Conservation (phyloP, 2,329 filamentous ascomycete genomes). For the Ophiostoma quercus region DNA sequence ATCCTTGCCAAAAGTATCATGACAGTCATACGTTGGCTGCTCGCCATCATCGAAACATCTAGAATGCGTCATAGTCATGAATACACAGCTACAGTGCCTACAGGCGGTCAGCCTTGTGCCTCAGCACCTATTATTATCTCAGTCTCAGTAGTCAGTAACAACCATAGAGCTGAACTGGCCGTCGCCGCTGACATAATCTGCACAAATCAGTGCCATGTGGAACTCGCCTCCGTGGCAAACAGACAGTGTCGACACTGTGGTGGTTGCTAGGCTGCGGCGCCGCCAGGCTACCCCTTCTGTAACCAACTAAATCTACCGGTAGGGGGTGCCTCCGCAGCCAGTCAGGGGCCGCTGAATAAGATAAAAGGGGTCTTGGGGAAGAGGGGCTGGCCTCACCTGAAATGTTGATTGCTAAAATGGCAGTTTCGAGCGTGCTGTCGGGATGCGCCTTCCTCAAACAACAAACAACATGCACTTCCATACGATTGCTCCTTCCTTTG, state of each 20-base stretch:
- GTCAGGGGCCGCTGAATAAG: constrained; percentile 9
- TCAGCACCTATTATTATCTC: background rate
- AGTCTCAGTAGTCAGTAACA: no score
- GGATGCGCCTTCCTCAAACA: background rate
- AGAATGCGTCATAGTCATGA: background rate
- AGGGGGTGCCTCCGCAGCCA: background rate
- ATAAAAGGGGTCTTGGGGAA: constrained; percentile 3
- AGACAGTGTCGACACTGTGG: constrained; percentile 7
- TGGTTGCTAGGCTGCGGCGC: constrained; percentile 8
- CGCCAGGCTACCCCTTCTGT: constrained; percentile 5
- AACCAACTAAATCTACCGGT: background rate
- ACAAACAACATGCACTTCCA: background rate
- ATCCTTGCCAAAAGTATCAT: background rate
- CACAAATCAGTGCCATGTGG: background rate
- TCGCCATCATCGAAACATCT: background rate
- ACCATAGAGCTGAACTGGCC: background rate
- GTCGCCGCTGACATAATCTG: background rate
- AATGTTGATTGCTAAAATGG: background rate
- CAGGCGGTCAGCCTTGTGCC: background rate
- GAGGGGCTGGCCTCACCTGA: constrained; percentile 12
- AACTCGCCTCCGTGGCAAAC: constrained; percentile 9
- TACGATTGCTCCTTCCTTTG: background rate
- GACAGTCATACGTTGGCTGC: background rate
- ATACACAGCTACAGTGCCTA: background rate
- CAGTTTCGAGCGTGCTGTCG: background rate